Evolutionary conservation across 176 grass and related monocot genomes (phyloP).

Genomic region (Zea luxurians): DNA sequence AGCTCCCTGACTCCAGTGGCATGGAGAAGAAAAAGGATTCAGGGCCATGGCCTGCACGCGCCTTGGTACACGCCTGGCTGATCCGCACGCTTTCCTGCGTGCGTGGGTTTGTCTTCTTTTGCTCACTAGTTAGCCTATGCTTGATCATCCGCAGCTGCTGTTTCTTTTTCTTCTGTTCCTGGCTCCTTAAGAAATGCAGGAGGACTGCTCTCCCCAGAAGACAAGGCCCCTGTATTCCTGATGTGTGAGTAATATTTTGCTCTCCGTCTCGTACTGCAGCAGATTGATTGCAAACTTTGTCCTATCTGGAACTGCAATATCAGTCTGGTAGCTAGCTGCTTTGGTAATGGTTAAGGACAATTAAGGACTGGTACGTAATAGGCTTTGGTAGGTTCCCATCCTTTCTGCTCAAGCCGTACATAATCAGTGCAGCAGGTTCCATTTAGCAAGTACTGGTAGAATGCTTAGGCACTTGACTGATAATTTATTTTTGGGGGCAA

Average conservation of each 20-base stretch:
- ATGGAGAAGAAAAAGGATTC: neutral
- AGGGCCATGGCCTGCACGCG: conserved; percentile 26
- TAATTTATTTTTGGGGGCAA: neutral
- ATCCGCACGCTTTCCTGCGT: conserved; percentile 1
- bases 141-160: neutral
- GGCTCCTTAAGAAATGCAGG: conserved; percentile 26
- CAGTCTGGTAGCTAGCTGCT: conserved; percentile 8
- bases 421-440: conserved; percentile 9
- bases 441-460: neutral
- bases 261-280: conserved; percentile 33
- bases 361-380: neutral
- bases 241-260: neutral
- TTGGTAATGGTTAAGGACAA: conserved; percentile 38
- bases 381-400: conserved; percentile 34
- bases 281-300: conserved; percentile 39
- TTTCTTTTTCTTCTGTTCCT: conserved; percentile 16
- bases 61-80: conserved; percentile 16
- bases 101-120: neutral
- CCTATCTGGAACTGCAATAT: conserved; percentile 36
- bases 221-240: conserved; percentile 45
- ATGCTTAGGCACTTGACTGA: conserved; percentile 18
- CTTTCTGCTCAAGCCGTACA: conserved; percentile 35
- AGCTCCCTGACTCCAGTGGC: neutral
- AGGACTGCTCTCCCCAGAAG: conserved; percentile 38
- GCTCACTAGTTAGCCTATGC: conserved; percentile 24